These are phyloP conservation scores for Lachancea cidri DNA, from an alignment of 805 yeast genomes.

Conservation along the genomic window DNA sequence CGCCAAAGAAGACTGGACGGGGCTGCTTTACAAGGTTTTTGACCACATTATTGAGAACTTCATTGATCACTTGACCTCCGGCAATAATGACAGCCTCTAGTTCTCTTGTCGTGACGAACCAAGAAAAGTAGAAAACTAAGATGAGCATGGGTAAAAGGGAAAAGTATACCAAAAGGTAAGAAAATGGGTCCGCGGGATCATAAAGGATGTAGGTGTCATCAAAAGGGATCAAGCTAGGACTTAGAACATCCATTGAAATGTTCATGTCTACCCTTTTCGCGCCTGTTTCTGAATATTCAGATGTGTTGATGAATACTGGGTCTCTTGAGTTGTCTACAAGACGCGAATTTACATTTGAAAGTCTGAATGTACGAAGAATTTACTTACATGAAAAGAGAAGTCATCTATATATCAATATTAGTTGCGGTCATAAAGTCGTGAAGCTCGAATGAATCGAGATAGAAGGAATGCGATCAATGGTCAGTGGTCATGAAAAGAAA, in stretches of 20 bases:
- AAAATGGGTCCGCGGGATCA: constrained; percentile 57
- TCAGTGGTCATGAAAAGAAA: neutral
- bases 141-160: constrained; percentile 78
- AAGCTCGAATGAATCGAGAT: neutral
- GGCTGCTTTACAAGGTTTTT: constrained; percentile 64
- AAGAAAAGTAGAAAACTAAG: constrained; percentile 72
- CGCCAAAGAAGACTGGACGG: constrained; percentile 53
- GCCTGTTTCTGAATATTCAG: too few species aligned
- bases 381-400: neutral
- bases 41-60: constrained; percentile 60
- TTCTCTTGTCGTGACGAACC: constrained; percentile 80
- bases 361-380: neutral
- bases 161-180: constrained; percentile 60
- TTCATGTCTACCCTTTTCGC: constrained; percentile 7
- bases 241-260: neutral
- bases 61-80: constrained; percentile 80
- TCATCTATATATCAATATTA: neutral
- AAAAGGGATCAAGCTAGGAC: constrained; percentile 47
- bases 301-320: too few species aligned
- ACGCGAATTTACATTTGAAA: too few species aligned
- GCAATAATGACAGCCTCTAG: constrained; percentile 79
- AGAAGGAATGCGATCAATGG: neutral
- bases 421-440: neutral
- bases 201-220: constrained; percentile 85
- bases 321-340: too few species aligned